Percentiles rank a stretch among this genome's conserved stretches.
phyloP scores from a whole-genome alignment of 768 basidiomycete species.

The Antrodiella citrinella region DNA sequence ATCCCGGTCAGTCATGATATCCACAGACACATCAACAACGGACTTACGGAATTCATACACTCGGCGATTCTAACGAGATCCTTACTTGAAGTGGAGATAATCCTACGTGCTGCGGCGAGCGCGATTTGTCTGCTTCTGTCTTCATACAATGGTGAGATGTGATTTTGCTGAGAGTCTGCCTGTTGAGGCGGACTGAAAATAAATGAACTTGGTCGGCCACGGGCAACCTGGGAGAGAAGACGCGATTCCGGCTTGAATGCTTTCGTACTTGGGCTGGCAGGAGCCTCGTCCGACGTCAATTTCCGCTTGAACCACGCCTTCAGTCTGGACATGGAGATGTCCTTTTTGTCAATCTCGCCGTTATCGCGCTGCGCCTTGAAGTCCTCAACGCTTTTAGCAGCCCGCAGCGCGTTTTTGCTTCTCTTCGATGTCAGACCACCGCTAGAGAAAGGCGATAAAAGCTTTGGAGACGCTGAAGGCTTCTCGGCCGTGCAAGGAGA shows the following conservation, averaged over 20 bases:
- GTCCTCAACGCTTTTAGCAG: conserved; percentile 5
- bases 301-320: conserved; percentile 63
- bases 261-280: conserved; percentile 13
- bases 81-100: conserved; percentile 43
- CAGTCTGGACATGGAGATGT: conserved; percentile 31
- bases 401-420: background rate
- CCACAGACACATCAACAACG: background rate
- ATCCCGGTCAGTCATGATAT: conserved; percentile 1
- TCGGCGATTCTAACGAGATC: conserved; percentile 52
- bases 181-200: background rate
- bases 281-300: conserved; percentile 27
- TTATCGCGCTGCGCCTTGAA: background rate
- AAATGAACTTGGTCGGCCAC: background rate
- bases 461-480: background rate
- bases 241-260: background rate
- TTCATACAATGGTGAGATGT: too few species aligned
- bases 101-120: conserved; percentile 11
- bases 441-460: background rate
- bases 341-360: conserved; percentile 9
- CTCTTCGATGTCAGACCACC: background rate
- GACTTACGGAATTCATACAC: conserved; percentile 44
- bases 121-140: background rate
- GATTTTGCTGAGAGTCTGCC: background rate
- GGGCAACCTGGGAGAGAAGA: background rate
- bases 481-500: background rate